Evolutionary conservation across 768 basidiomycete genomes (phyloP).

Genomic region (Mycena olivaceomarginata): DNA sequence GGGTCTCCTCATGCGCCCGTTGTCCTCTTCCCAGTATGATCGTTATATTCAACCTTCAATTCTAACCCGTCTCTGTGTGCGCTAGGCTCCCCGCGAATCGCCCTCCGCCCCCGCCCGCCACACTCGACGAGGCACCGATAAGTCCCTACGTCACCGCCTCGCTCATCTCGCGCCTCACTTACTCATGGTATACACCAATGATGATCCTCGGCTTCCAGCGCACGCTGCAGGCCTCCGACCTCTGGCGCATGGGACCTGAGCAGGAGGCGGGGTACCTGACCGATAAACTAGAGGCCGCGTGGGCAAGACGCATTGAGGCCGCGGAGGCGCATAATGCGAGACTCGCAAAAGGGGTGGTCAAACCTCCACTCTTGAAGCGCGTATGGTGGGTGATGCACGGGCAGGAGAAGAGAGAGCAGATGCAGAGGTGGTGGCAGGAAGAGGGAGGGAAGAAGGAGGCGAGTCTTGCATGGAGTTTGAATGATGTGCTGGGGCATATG

Average conservation of each 20-base stretch:
- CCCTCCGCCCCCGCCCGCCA: constrained; percentile 72
- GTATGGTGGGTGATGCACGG: constrained; percentile 60
- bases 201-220: constrained; percentile 84
- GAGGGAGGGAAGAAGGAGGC: constrained; percentile 65
- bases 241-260: constrained; percentile 78
- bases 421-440: constrained; percentile 66
- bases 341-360: constrained; percentile 58
- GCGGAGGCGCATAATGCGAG: constrained; percentile 73
- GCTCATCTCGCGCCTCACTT: constrained; percentile 77
- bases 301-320: constrained; percentile 65
- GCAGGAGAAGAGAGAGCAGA: constrained; percentile 48
- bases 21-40: background rate
- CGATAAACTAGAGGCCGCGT: constrained; percentile 71
- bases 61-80: background rate
- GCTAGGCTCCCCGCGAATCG: constrained; percentile 74
- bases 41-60: background rate
- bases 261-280: constrained; percentile 71
- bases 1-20: background rate
- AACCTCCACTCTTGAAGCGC: constrained; percentile 61
- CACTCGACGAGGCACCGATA: constrained; percentile 74
- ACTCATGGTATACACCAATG: constrained; percentile 77
- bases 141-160: constrained; percentile 79
- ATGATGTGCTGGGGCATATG: constrained; percentile 72
- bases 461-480: constrained; percentile 76
- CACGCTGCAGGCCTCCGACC: constrained; percentile 83